A percentile compares a stretch with the other conserved stretches of the same genome.
These are phyloP conservation scores for Pseudonitzschia multistriata DNA, from an alignment of 108 stramenopile genomes.

Conservation along the genomic window DNA sequence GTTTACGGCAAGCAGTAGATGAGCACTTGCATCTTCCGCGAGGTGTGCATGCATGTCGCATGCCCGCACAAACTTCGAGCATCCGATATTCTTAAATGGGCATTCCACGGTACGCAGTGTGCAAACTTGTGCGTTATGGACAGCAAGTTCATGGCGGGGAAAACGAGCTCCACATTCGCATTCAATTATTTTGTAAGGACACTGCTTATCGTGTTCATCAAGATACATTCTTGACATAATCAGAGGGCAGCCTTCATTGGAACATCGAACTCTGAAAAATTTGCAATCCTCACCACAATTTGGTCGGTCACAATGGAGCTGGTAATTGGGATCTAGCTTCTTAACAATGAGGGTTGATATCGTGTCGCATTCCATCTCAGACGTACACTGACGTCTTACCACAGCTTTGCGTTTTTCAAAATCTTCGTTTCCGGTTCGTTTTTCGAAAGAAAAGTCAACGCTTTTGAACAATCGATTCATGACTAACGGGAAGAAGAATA, in stretches of 20 bases:
- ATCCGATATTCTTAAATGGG: conserved; percentile 50
- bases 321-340: conserved; percentile 46
- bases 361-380: conserved; percentile 40
- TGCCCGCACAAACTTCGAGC: conserved; percentile 43
- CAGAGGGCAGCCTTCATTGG: conserved; percentile 45
- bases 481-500: not conserved
- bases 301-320: conserved; percentile 49
- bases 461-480: conserved; percentile 22
- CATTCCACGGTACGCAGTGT: conserved; percentile 46
- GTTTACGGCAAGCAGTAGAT: conserved; percentile 45
- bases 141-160: conserved; percentile 25
- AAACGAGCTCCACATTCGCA: conserved; percentile 47
- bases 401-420: conserved; percentile 17
- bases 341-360: conserved; percentile 45
- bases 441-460: conserved; percentile 24
- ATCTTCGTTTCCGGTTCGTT: conserved; percentile 9
- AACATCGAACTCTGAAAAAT: conserved; percentile 43
- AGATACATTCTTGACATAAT: conserved; percentile 44
- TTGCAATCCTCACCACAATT: conserved; percentile 42
- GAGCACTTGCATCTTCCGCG: conserved; percentile 33
- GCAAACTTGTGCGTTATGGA: conserved; percentile 42
- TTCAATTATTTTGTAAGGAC: conserved; percentile 42
- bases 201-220: conserved; percentile 41
- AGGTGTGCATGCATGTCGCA: conserved; percentile 48
- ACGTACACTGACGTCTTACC: conserved; percentile 26